These are phyloP conservation scores for Talaromyces proteolyticus DNA, from an alignment of 495 filamentous ascomycete species.

Conservation along the genomic window DNA sequence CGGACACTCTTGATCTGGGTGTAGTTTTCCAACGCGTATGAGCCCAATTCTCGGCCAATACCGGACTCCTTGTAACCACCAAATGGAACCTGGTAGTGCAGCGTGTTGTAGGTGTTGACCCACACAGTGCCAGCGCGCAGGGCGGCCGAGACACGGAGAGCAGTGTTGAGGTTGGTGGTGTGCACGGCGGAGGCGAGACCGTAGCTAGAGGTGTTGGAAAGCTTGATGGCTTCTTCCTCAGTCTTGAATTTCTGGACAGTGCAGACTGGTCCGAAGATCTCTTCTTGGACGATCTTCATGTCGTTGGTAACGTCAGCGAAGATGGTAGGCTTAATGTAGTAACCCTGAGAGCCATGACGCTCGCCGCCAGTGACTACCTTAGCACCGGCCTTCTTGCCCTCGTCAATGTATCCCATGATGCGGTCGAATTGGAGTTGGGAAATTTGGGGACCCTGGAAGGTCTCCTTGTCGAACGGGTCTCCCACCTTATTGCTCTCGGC, in stretches of 20 bases:
- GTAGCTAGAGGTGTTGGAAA: constrained; percentile 80
- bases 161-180: constrained; percentile 89
- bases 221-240: constrained; percentile 74
- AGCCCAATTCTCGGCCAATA: constrained; percentile 90
- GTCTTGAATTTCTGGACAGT: constrained; percentile 91
- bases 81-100: constrained; percentile 78
- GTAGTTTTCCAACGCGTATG: constrained; percentile 90
- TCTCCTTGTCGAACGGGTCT: constrained; percentile 79
- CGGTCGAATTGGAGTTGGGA: constrained; percentile 93
- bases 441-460: constrained; percentile 98
- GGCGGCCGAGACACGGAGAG: constrained; percentile 77
- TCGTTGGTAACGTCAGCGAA: constrained; percentile 82
- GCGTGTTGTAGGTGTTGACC: constrained; percentile 90
- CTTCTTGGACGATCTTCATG: constrained; percentile 99
- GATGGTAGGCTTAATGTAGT: constrained; percentile 97
- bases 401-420: constrained; percentile 96
- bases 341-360: constrained; percentile 84
- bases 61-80: constrained; percentile 93
- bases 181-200: constrained; percentile 85
- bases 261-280: constrained; percentile 96
- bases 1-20: constrained; percentile 70
- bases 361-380: constrained; percentile 80
- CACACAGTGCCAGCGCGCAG: constrained; percentile 90
- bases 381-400: constrained; percentile 82
- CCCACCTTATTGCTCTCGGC: constrained; percentile 80